Evolutionary conservation across 768 basidiomycete species (phyloP), one percentile per base, ranked within the genome.

Genomic region (Pulveroboletus sp.): DNA sequence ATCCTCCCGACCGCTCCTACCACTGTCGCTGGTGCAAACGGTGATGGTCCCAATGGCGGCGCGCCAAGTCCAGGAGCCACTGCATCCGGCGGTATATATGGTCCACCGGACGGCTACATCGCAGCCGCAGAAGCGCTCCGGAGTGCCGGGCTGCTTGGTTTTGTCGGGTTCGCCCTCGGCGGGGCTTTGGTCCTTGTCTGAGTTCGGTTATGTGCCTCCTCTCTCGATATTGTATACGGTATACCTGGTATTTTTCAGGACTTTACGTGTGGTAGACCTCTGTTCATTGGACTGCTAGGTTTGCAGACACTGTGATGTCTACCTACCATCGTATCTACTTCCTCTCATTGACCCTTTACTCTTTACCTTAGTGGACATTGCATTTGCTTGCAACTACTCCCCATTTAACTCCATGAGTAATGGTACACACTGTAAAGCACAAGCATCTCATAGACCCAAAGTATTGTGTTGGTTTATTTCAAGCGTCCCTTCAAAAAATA

Each of bases 71-170:
- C 86, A 22, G 86, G 85, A 19, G 67, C 71, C 41, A 54, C 70
- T 17, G 75, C 67, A 36, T 16, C 58, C 2, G 62, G 60, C 48
- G 83, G 79, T 23, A 67, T 76, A 30, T 84, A 75, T 52, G 86
- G 86, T n/a, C 86, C 86, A 40, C 73, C 75, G 40, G 86, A 89
- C 59, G 65, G 72, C 45, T 88, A 82, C 68, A 82, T 81, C 53
- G 77, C 83, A 24, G 77, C 74, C 12, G 86, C 80, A 7, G 57
- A 70, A 3, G 67, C 72, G 2, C 70, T 83, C 32, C 71, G 71
- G 34, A 79, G 77, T 51, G 68, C 74, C 6, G 51, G 77, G 13
- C 49, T 78, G 35, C 71, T 79, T 14, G 68, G 72, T 7, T 37
- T 76, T 6, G 69, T 71, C n/a, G 78, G 73, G 5, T 61, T 76